Conservation (phyloP, 305 asterid genomes). For the Andrographis paniculata region DNA sequence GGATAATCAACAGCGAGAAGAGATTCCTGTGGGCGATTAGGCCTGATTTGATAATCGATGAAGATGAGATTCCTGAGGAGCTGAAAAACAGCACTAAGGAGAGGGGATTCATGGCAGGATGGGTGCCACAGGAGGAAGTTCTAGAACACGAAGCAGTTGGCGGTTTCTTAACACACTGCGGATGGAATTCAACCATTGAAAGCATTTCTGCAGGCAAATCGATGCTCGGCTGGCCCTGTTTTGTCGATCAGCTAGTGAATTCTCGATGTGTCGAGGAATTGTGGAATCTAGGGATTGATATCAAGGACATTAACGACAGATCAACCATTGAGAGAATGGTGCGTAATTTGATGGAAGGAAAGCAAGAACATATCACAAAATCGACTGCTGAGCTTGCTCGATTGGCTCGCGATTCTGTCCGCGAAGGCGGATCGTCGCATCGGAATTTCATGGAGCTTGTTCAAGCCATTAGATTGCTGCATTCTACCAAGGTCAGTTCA, state of each 20-base stretch:
- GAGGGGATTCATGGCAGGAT: conserved; percentile 26
- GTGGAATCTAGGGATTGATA: conserved; percentile 33
- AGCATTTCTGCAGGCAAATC: conserved; percentile 33
- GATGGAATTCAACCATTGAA: conserved; percentile 42
- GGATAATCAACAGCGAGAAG: conserved; percentile 25
- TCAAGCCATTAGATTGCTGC: conserved; percentile 17
- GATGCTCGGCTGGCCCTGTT: conserved; percentile 34
- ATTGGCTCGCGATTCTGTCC: conserved; percentile 21
- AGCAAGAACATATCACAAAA: conserved; percentile 11
- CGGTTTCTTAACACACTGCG: conserved; percentile 36
- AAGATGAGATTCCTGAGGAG: conserved; percentile 18
- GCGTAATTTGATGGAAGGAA: conserved; percentile 30
- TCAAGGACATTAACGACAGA: conserved; percentile 27
- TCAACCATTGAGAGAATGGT: conserved; percentile 29
- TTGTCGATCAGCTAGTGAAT: conserved; percentile 30
- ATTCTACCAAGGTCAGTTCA: conserved; percentile 7
- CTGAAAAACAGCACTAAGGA: conserved; percentile 9
- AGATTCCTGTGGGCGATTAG: conserved; percentile 34
- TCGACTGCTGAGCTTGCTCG: conserved; percentile 18
- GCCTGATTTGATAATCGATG: conserved; percentile 19
- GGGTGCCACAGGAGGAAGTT: conserved; percentile 40
- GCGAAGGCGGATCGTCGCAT: conserved; percentile 30
- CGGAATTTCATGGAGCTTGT: conserved; percentile 21
- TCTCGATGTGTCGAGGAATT: conserved; percentile 32
- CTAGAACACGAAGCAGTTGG: conserved; percentile 29